phyloP scores from a whole-genome alignment of 2,329 filamentous ascomycete genomes.

The Alternaria gaisen region DNA sequence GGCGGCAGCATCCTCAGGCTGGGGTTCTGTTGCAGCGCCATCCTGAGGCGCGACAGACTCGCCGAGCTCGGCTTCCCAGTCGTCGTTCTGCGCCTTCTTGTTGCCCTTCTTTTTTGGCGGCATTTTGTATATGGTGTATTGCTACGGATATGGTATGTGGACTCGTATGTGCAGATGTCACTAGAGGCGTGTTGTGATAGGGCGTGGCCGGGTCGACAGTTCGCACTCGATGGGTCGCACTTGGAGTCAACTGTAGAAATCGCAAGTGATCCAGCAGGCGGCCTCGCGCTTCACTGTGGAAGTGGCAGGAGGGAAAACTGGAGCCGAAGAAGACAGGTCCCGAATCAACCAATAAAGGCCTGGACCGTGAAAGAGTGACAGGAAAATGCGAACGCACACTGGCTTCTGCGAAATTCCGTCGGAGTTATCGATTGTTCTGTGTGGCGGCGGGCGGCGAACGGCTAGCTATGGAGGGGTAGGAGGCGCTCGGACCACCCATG shows the following conservation, averaged over 20 bases:
- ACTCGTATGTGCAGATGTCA: conserved; percentile 8
- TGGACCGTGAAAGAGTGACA: conserved; percentile 34
- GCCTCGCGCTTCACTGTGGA: conserved; percentile 3
- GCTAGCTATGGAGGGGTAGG: conserved; percentile 23
- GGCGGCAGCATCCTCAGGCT: conserved; percentile 46
- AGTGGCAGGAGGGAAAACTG: conserved; percentile 8
- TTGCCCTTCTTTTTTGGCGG: conserved; percentile 94
- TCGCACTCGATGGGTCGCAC: conserved; percentile 7
- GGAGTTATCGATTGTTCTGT: conserved; percentile 29
- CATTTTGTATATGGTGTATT: conserved; percentile 64
- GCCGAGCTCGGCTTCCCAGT: conserved; percentile 94
- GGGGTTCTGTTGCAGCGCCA: conserved; percentile 50
- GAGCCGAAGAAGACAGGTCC: conserved; percentile 26
- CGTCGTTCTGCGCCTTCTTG: conserved; percentile 86
- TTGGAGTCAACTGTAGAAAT: neutral
- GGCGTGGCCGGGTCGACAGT: conserved; percentile 21
- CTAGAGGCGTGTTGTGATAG: conserved; percentile 1
- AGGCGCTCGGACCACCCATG: conserved; percentile 10
- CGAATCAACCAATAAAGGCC: conserved; percentile 37
- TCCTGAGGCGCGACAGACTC: conserved; percentile 74
- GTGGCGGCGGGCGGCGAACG: conserved; percentile 21
- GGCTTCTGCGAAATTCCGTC: conserved; percentile 36
- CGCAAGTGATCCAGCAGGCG: conserved; percentile 1
- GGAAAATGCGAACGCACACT: conserved; percentile 37
- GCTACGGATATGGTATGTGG: neutral